Base-by-base conservation (phyloP, 257 asterid genomes). In the Lycium ferocissimum region DNA sequence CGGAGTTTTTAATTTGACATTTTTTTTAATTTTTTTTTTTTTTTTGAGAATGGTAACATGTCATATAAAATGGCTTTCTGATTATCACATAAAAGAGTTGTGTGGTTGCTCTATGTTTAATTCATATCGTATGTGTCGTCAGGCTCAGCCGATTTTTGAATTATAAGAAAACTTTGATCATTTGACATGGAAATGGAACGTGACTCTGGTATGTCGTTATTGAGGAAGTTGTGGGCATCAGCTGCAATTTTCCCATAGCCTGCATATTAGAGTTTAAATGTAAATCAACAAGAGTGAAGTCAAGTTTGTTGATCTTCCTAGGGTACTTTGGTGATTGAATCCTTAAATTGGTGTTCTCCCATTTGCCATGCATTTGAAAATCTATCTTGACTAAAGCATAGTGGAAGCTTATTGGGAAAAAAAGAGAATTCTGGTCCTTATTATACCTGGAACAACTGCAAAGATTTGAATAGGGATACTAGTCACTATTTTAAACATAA, bases 321-420 rank as follows among this genome's bases (percentile, higher is more conserved):
- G 15, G 78, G 11, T 70, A 70, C 78, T 38, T 17, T 70, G 26
- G 78, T 70, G 78, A 15, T 70, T 70, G 78, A 70, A 70, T 70
- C 54, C 33, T 69, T 69, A 69, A 69, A 17, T 17, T 70, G 54
- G 33, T 17, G 54, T 70, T 59, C 14, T 70, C 78, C 51, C 26
- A 70, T 38, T 70, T 70, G 12, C 33, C 33, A 0, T 38, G 78
- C 78, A 38, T 70, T 70, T 70, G 40, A 70, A 76, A 26, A 9
- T 51, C 40, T 76, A 76, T 76, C 82, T 22, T 3, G 47, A 51
- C 26, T 51, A 14, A 13, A 51, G 26, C 1, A 0, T 76, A 51
- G 47, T 76, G 82, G 47, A 51, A 45, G 40, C 13, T 76, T 26
- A 51, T 51, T 26, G 47, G n/a, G 5, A 53, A 51, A 51, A 26